Percentiles rank a stretch among this genome's conserved stretches.
These are phyloP conservation scores for Blastocystis sp. DNA, from an alignment of 352 stramenopile species.

Conservation along the genomic window DNA sequence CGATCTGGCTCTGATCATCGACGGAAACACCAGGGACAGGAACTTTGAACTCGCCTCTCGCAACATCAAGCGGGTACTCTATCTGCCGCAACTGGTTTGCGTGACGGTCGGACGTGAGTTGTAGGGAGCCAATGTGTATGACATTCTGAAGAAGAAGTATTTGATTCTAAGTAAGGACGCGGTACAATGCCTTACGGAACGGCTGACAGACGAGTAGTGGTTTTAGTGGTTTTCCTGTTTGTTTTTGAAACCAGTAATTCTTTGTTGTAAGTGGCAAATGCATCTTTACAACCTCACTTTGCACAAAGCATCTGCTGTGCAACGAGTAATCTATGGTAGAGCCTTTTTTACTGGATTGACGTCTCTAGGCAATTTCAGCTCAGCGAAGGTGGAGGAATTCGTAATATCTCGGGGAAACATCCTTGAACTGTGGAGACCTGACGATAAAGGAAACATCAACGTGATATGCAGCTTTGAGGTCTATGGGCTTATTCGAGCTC, in stretches of 20 bases:
- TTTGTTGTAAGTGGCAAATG: background rate
- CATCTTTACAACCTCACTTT: constrained; percentile 58
- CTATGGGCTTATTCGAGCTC: constrained; percentile 82
- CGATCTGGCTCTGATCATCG: constrained; percentile 64
- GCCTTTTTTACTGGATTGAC: background rate
- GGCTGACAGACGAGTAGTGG: constrained; percentile 56
- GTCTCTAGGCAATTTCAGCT: constrained; percentile 77
- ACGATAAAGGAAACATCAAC: constrained; percentile 70
- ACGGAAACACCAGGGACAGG: constrained; percentile 67
- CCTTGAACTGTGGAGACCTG: constrained; percentile 76
- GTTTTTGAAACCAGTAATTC: background rate
- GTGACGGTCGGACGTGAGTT: constrained; percentile 68
- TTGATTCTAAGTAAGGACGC: constrained; percentile 70
- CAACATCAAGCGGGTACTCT: constrained; percentile 67
- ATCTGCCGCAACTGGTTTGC: constrained; percentile 47
- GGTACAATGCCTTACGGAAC: constrained; percentile 66
- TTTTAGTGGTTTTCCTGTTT: constrained; percentile 30
- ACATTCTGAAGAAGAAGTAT: constrained; percentile 72
- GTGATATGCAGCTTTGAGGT: constrained; percentile 75
- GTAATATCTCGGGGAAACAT: constrained; percentile 82
- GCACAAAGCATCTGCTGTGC: constrained; percentile 47
- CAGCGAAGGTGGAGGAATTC: constrained; percentile 83
- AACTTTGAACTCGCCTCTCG: constrained; percentile 68
- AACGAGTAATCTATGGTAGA: constrained; percentile 45
- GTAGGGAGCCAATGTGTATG: constrained; percentile 70